Evolutionary conservation across 176 grass and related monocot genomes (phyloP), one percentile per base, ranked within the genome.

Genomic region (Tillandsia fasciculata): DNA sequence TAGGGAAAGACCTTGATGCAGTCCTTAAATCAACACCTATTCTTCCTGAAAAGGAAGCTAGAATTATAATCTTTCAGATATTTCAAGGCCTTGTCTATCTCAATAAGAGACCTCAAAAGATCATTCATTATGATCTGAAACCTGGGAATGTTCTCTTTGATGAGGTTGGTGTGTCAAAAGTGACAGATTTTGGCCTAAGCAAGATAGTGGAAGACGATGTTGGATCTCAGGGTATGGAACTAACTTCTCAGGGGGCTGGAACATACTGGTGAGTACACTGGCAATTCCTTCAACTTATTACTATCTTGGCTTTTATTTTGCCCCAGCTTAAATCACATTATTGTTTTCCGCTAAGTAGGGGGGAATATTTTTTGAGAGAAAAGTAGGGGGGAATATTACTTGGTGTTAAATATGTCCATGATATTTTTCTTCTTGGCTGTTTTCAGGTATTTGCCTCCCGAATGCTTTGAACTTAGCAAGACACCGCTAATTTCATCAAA

Each of bases 131-230:
- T 59, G 94, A 99, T 83, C 78, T 99, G 29, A 99, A 99, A 57
- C 94, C 94, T 65, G 90, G 94, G 76, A 99, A 99, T 73, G 94
- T 99, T 76, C 83, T 99, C 56, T 99, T 99, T 11, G 94, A 99
- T 73, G 94, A 93, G 56, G 77, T 99, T 76, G 90, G 94, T 71
- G 86, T 90, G 54, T 75, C 90, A 75, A 99, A 99, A 86, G 90
- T 99, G 53, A 99, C 94, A 50, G 94, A 99, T 82, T 99, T 99
- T 86, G 94, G 94, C 52, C 90, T 99, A 61, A 99, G 94, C 85
- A 99, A 99, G 80, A 99, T 99, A 76, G 94, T 99, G 69, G 94
- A 99, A 70, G 74, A 99, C 83, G 94, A 99, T 84, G 95, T 94
- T 79, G 95, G 95, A 14, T 99, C 95, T 85, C 90, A 94, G 75